A percentile compares a stretch with the other conserved stretches of the same genome.
Conservation (phyloP, 352 stramenopile genomes). For the Plasmopara muralis region DNA sequence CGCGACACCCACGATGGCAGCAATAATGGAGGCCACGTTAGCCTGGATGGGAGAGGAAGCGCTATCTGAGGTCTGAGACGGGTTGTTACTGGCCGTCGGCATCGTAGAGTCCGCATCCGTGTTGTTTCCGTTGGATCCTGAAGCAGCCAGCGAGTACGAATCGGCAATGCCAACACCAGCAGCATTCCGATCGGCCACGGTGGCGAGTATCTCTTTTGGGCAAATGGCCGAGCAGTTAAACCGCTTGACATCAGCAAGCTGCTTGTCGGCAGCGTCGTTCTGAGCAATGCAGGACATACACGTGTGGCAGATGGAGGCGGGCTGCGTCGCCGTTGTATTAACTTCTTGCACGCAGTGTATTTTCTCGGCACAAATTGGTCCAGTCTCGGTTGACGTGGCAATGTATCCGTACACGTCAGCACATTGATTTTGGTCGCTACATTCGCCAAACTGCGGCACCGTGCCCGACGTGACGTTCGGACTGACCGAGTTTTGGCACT, state of each 20-base stretch:
- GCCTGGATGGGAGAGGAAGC: too few species aligned
- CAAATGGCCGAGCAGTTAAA: conserved; percentile 78
- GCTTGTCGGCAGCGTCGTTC: conserved; percentile 51
- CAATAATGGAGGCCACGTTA: too few species aligned
- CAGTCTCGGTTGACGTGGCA: conserved; percentile 36
- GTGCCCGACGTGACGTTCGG: conserved; percentile 27
- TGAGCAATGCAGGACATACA: conserved; percentile 75
- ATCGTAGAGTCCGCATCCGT: conserved; percentile 7
- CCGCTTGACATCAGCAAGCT: conserved; percentile 46
- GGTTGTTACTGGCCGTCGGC: too few species aligned
- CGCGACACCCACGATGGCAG: conserved; percentile 10
- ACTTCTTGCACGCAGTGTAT: conserved; percentile 66
- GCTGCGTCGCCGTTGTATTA: conserved; percentile 53
- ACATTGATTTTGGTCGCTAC: conserved; percentile 38
- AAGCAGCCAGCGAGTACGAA: conserved; percentile 27
- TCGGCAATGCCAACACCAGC: conserved; percentile 52
- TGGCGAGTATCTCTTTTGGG: conserved; percentile 55
- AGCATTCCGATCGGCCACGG: conserved; percentile 48
- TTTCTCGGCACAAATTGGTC: conserved; percentile 58
- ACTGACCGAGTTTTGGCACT: conserved; percentile 48
- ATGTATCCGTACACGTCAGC: conserved; percentile 65
- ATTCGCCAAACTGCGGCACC: conserved; percentile 62
- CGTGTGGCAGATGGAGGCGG: conserved; percentile 69
- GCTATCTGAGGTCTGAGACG: too few species aligned
- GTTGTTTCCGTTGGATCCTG: conserved; percentile 9